Base-by-base conservation (phyloP, 2,329 filamentous ascomycete genomes). In the Fusarium newnesense region DNA sequence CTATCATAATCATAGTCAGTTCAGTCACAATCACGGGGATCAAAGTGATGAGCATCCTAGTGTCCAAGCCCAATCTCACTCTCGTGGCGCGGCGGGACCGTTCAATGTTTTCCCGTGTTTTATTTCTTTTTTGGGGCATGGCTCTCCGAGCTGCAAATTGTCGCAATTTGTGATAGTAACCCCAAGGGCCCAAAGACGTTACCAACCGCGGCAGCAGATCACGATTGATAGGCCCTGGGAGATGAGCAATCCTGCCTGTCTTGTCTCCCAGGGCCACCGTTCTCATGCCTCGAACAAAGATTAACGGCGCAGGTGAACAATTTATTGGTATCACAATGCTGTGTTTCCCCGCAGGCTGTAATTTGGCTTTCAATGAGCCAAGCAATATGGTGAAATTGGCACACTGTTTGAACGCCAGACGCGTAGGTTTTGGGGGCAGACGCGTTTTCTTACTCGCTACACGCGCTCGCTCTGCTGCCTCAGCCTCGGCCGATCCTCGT, bases 181-280 rank as follows among this genome's bases (percentile, higher is more conserved):
- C 49, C 30, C 34, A 34, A 50, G 28, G 32, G 7, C 32, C 49
- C 18, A 37, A 54, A 40, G 47, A 64, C 53, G 44, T 44, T 61
- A 39, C 70, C 62, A 61, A 53, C 54, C 46, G 60, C 52, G 54
- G 66, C 56, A 24, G 46, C 28, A 46, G 39, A 52, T 56, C 62
- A 50, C 49, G 28, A 69, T 68, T 68, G 64, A 69, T 73, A 72
- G 60, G 65, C 32, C 32, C 60, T 60, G 59, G 60, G 70, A 57
- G 58, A 73, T 73, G 66, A 56, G 70, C 66, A 73, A 73, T 75
- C 46, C 69, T 53, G 61, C 59, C 44, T 68, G 59, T 73, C 63
- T 68, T 52, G 63, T 71, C 42, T 54, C 68, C 70, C 52, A 60
- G 60, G 60, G 47, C 40, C 64, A 69, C 57, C 65, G 60, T 47